Conservation (phyloP, 371 early-diverging fungal species). For the Dichotomocladium elegans region DNA sequence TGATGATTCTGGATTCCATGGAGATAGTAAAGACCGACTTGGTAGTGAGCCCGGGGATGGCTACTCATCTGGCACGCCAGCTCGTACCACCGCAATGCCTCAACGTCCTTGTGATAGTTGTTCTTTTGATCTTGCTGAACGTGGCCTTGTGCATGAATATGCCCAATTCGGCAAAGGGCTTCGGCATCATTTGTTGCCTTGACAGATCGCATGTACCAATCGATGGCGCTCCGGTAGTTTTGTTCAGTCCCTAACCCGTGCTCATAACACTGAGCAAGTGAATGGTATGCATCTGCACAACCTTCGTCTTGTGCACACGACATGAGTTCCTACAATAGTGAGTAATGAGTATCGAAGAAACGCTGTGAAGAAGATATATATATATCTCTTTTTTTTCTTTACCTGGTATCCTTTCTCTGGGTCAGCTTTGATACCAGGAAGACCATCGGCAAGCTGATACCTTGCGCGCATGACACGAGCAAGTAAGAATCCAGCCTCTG, state of each 20-base stretch:
- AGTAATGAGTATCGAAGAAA: too few relatives aligned
- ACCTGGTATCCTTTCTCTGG: slow-evolving; percentile 38
- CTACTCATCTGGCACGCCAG: slow-evolving; percentile 21
- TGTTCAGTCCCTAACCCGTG: slow-evolving; percentile 38
- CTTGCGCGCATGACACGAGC: slow-evolving; percentile 43
- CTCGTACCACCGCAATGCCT: slow-evolving; percentile 30
- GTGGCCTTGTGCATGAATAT: slow-evolving; percentile 5
- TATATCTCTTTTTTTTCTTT: neutral
- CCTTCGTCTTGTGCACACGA: slow-evolving; percentile 33
- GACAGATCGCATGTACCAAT: slow-evolving; percentile 36
- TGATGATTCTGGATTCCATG: slow-evolving; percentile 18
- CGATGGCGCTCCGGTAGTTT: slow-evolving; percentile 42
- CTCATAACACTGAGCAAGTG: slow-evolving; percentile 43
- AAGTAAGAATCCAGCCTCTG: slow-evolving; percentile 28
- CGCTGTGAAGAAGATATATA: neutral
- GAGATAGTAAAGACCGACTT: slow-evolving; percentile 32
- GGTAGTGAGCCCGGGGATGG: slow-evolving; percentile 31
- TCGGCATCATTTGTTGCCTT: slow-evolving; percentile 32
- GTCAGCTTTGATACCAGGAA: slow-evolving; percentile 29
- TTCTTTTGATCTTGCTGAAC: neutral
- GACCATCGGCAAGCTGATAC: slow-evolving; percentile 29
- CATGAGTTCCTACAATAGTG: slow-evolving; percentile 29
- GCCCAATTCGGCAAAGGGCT: slow-evolving; percentile 39
- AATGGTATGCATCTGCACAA: slow-evolving; percentile 35
- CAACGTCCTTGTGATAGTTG: slow-evolving; percentile 16